Percentiles rank a stretch among this genome's conserved stretches.
These are phyloP conservation scores for Volvox africanus DNA, from an alignment of 139 green algal genomes.

Conservation along the genomic window DNA sequence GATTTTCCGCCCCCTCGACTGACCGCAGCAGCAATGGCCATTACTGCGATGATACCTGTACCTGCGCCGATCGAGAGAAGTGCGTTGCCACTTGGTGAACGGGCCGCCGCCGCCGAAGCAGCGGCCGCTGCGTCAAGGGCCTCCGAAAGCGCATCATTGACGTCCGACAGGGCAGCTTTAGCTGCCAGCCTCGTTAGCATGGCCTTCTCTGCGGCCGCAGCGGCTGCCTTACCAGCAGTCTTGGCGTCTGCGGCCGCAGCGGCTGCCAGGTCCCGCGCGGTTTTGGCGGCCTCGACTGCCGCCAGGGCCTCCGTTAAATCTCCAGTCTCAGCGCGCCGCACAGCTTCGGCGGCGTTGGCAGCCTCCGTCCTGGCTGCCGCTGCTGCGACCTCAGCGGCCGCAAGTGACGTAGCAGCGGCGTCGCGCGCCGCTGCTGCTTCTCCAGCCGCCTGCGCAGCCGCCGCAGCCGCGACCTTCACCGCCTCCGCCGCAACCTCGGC, in stretches of 20 bases:
- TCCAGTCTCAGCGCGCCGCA: neutral
- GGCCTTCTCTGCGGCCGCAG: neutral
- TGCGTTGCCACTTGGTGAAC: neutral
- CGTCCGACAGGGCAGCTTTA: neutral
- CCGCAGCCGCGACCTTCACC: neutral
- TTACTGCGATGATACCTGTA: neutral
- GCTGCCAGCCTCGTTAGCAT: neutral
- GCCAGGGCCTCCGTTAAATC: constrained; percentile 17
- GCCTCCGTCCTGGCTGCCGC: neutral
- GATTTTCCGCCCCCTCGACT: neutral
- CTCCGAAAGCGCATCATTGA: neutral
- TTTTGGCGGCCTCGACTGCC: constrained; percentile 14
- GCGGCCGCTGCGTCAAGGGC: neutral
- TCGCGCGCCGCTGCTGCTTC: constrained; percentile 1
- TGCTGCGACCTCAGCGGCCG: neutral
- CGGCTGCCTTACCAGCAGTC: neutral
- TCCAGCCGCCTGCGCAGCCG: neutral
- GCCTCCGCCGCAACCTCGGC: neutral
- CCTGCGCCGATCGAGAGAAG: neutral
- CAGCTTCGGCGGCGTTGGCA: neutral
- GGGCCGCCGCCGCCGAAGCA: neutral
- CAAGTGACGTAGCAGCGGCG: neutral
- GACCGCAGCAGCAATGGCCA: neutral
- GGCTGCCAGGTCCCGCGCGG: neutral
- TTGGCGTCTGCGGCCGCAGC: neutral